phyloP scores from a whole-genome alignment of 2,329 filamentous ascomycete species.

The Aspergillus pseudonomiae region DNA sequence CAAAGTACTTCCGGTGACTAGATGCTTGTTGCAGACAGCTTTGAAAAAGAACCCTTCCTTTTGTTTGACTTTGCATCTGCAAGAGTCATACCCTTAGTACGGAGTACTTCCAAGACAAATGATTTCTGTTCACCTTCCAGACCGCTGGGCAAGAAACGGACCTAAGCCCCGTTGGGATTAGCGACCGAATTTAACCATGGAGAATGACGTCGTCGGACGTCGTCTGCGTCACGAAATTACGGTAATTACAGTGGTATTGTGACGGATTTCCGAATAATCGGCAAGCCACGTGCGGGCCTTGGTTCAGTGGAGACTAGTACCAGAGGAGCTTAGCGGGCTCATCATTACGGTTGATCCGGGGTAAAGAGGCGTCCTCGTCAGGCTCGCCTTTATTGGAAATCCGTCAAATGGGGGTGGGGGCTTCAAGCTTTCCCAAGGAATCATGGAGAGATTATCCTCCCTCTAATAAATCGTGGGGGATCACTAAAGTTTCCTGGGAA shows the following conservation, averaged over 20 bases:
- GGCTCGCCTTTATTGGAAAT: background rate
- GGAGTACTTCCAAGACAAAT: too few species aligned
- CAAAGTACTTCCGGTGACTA: too few species aligned
- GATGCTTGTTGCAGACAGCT: too few species aligned
- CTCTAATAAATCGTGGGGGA: background rate
- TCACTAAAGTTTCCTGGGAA: background rate
- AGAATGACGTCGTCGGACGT: constrained; percentile 4
- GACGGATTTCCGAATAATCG: constrained; percentile 5
- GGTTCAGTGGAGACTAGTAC: constrained; percentile 15
- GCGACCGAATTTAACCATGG: background rate
- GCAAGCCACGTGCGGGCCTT: constrained; percentile 24
- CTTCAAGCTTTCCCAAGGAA: background rate
- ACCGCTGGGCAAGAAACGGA: constrained; percentile 6
- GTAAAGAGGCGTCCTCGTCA: constrained; percentile 11
- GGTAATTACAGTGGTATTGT: background rate
- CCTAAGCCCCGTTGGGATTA: constrained; percentile 6
- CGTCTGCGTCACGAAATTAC: background rate
- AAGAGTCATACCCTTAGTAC: too few species aligned
- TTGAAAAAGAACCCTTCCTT: too few species aligned
- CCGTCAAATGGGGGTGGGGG: background rate
- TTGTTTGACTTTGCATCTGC: too few species aligned
- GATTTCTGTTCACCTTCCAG: background rate
- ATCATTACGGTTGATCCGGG: constrained; percentile 22
- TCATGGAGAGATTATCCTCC: background rate
- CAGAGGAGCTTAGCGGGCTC: constrained; percentile 15